Evolutionary conservation across 2,329 filamentous ascomycete genomes (phyloP), one percentile per base, ranked within the genome.

Genomic region (Rachicladosporium sp.): DNA sequence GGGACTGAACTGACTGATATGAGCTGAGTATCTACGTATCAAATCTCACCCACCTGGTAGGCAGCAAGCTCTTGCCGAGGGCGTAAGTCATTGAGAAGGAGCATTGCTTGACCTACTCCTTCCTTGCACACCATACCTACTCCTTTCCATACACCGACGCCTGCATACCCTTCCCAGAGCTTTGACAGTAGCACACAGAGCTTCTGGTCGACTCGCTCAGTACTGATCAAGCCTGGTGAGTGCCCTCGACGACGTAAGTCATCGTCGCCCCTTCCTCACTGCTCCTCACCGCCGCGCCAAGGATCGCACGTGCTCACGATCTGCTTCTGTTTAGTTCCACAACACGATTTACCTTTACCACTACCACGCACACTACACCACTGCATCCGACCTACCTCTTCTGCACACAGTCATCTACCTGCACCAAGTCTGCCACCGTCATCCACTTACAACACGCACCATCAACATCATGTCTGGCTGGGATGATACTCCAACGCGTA

Each of bases 401-500:
- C 23, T 6, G 8, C 23, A 27, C 4, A 27, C 23, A 27, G 4
- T 27, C 23, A 27, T 27, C 23, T 6, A 7, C 23, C 23, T 27
- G 8, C 23, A 27, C 8, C 23, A 27, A 27, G 23, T 27, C 23
- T 7, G 9, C 3, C 36, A 27, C 19, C 1, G 29, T 36, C 33
- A 12, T 15, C 32, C 37, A 31, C n/a, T 29, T 27, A 38, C 12
- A 13, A 33, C 31, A 27, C 38, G 37, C 9, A 30, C 15, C 29
- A 46, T 15, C 31, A 46, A 41, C 46, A 47, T 35, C 19, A 43
- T 47, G 29, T 45, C 46, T 32, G 46, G 45, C 31, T 56, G 54
- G 54, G 47, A 52, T 33, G 44, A 42, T 13, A 32, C 45, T 13
- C 39, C 49, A 7, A 38, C 43, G 40, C 33, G 47, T 52, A 41